phyloP scores from a whole-genome alignment of 768 basidiomycete species.

The Mycena floridula region DNA sequence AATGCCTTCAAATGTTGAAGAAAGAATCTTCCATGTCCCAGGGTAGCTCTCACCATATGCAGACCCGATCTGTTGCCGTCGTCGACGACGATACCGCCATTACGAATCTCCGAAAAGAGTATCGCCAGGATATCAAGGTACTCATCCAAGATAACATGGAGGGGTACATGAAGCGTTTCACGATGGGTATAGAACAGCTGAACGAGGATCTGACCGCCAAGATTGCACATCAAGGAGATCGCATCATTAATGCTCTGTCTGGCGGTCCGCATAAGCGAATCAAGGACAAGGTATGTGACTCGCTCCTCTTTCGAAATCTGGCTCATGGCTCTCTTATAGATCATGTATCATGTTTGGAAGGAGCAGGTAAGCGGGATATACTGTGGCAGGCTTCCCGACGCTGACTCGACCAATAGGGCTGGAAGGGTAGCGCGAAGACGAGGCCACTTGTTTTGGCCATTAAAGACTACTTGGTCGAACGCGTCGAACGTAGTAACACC shows the following conservation, averaged over 20 bases:
- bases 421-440: conserved; percentile 7
- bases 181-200: background rate
- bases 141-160: conserved; percentile 4
- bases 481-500: background rate
- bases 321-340: background rate
- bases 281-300: conserved; percentile 2
- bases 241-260: conserved; percentile 1
- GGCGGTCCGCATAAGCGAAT: conserved; percentile 2
- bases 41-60: too few relatives aligned
- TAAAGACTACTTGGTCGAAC: conserved; percentile 6
- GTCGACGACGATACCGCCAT: background rate
- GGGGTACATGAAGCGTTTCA: conserved; percentile 2
- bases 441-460: conserved; percentile 3
- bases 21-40: background rate
- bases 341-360: conserved; percentile 7
- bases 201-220: conserved; percentile 1
- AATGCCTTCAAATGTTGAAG: background rate
- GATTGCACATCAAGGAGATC: conserved; percentile 2
- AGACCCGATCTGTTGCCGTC: background rate
- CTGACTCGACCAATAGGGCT: too few relatives aligned
- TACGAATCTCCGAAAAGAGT: background rate
- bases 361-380: conserved; percentile 5
- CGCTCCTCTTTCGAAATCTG: background rate
- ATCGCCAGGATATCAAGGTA: background rate
- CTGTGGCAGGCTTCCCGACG: too few relatives aligned